Evolutionary conservation across 2,329 filamentous ascomycete species (phyloP).

Genomic region (Emmonsia crescens): DNA sequence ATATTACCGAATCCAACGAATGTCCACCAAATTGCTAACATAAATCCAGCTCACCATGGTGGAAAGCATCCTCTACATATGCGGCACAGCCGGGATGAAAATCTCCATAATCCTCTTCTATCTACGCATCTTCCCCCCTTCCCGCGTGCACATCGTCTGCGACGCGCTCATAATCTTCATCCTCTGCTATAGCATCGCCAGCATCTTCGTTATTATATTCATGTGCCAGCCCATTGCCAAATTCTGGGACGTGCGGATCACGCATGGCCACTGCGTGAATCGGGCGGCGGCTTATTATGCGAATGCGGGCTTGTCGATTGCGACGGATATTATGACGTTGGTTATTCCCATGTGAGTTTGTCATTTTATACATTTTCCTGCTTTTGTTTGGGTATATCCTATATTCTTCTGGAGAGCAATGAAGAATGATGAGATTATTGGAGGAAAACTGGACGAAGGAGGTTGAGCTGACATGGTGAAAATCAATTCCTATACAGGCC

Average conservation of each 20-base stretch:
- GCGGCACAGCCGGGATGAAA: conserved; percentile 22
- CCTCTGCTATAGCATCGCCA: conserved; percentile 18
- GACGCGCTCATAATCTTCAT: conserved; percentile 14
- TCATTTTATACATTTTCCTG: background rate
- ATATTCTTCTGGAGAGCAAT: too few relatives aligned
- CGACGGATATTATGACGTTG: conserved; percentile 22
- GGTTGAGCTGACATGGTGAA: background rate
- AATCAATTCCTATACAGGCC: background rate
- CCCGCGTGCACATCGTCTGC: conserved; percentile 14
- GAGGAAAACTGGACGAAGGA: background rate
- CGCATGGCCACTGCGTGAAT: conserved; percentile 17
- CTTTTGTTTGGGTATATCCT: background rate
- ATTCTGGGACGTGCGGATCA: conserved; percentile 18
- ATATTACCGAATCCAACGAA: background rate
- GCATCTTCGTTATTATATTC: conserved; percentile 20
- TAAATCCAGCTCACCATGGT: conserved; percentile 18
- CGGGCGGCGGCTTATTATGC: conserved; percentile 22
- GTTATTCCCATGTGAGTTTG: conserved; percentile 18
- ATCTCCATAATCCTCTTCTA: conserved; percentile 23
- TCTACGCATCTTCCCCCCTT: conserved; percentile 21
- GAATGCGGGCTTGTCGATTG: conserved; percentile 20
- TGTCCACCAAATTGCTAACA: background rate
- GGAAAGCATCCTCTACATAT: conserved; percentile 22
- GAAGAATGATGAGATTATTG: conserved; percentile 2
- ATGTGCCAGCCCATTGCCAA: conserved; percentile 19